Percentiles rank a stretch among this genome's conserved stretches.
Conservation (phyloP, 345 rosid species). For the Eucalyptus virginea region DNA sequence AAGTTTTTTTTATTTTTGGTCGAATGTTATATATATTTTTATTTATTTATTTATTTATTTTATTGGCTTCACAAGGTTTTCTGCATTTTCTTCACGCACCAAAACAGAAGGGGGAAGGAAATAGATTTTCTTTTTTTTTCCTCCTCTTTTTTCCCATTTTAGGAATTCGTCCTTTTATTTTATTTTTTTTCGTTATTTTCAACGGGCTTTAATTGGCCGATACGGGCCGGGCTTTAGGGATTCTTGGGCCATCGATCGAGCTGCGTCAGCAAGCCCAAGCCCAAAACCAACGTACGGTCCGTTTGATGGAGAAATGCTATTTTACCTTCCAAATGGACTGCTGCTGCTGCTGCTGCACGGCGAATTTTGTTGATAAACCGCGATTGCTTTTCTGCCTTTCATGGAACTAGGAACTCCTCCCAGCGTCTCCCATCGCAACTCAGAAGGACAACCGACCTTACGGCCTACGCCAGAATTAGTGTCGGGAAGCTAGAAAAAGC, state of each 20-base stretch:
- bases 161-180: not conserved
- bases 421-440: not conserved
- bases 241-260: not conserved
- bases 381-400: not conserved
- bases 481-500: not conserved
- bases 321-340: not conserved
- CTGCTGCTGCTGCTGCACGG: rapidly evolving
- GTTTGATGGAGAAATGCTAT: not conserved
- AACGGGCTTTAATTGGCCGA: not conserved
- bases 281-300: not conserved
- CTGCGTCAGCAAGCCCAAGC: not conserved
- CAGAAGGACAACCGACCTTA: not conserved
- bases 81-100: not conserved
- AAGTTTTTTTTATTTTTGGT: no score
- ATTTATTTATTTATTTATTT: no score
- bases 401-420: not conserved
- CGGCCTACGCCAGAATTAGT: not conserved
- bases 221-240: not conserved
- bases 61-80: not conserved
- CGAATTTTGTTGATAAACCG: not conserved
- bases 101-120: not conserved
- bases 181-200: not conserved
- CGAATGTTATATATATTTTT: no score
- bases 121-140: not conserved
- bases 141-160: not conserved